Evolutionary conservation across 768 basidiomycete genomes (phyloP).

Genomic region (Scleroderma citrinum): DNA sequence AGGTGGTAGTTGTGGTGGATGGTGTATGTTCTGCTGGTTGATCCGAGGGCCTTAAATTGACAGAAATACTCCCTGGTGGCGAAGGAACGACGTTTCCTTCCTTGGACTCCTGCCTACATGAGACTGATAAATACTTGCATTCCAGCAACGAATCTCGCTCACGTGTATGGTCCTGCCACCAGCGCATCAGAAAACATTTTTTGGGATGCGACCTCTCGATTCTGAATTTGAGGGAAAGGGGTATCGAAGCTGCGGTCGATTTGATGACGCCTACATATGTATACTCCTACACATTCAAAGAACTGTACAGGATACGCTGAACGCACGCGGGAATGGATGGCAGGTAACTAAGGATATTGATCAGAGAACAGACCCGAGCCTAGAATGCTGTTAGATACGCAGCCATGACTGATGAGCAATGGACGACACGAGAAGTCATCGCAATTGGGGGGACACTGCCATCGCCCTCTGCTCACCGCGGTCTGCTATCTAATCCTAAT

Average conservation of each 20-base stretch:
- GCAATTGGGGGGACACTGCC: no score
- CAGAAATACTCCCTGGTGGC: background rate
- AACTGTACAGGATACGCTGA: background rate
- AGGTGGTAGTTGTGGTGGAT: conserved; percentile 24
- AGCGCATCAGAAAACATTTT: background rate
- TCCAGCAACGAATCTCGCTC: no score
- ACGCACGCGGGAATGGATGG: background rate
- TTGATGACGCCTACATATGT: background rate
- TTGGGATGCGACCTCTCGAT: background rate
- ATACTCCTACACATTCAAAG: background rate
- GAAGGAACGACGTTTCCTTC: background rate
- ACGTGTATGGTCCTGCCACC: no score
- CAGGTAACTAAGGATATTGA: background rate
- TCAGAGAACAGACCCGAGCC: no score
- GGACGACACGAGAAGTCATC: no score
- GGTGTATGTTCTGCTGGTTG: conserved; percentile 13
- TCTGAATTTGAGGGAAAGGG: background rate
- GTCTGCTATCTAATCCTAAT: background rate
- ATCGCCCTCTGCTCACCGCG: no score
- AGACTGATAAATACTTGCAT: no score
- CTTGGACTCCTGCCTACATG: no score
- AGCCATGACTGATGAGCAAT: background rate
- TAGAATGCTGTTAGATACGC: background rate
- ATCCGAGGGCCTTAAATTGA: background rate
- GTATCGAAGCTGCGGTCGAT: no score